Percentiles rank a stretch among this genome's conserved stretches.
These are phyloP conservation scores for Trichothecium roseum DNA, from an alignment of 2,329 filamentous ascomycete genomes.

Conservation along the genomic window DNA sequence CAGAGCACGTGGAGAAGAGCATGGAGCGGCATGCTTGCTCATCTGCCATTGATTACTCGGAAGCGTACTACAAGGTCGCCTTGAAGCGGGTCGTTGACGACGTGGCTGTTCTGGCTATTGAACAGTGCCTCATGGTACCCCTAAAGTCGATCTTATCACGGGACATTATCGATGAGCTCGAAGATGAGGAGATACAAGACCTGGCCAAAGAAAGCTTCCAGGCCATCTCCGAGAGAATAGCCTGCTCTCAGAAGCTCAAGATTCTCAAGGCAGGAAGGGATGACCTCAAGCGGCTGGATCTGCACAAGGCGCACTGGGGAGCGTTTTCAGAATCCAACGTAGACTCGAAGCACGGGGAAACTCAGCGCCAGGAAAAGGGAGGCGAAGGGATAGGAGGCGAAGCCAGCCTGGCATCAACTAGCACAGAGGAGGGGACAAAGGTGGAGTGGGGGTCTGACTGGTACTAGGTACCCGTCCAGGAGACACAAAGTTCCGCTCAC, in stretches of 20 bases:
- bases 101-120: slow-evolving; percentile 18
- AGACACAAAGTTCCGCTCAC: too few relatives aligned
- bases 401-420: too few relatives aligned
- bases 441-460: too few relatives aligned
- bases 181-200: slow-evolving; percentile 4
- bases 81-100: slow-evolving; percentile 21
- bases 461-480: too few relatives aligned
- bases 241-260: background rate
- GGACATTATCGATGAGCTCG: slow-evolving; percentile 8
- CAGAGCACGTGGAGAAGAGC: slow-evolving; percentile 13
- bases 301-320: too few relatives aligned
- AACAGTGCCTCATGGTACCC: slow-evolving; percentile 17
- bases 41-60: slow-evolving; percentile 21
- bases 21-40: slow-evolving; percentile 20
- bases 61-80: slow-evolving; percentile 28
- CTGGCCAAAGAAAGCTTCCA: slow-evolving; percentile 4
- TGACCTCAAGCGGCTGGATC: too few relatives aligned
- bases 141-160: slow-evolving; percentile 13
- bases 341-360: too few relatives aligned
- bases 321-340: too few relatives aligned
- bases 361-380: too few relatives aligned
- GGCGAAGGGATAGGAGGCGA: too few relatives aligned
- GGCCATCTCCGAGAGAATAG: background rate
- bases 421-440: too few relatives aligned
- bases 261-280: background rate